phyloP scores from a whole-genome alignment of 2,329 filamentous ascomycete genomes.

The Cryphonectria japonica region DNA sequence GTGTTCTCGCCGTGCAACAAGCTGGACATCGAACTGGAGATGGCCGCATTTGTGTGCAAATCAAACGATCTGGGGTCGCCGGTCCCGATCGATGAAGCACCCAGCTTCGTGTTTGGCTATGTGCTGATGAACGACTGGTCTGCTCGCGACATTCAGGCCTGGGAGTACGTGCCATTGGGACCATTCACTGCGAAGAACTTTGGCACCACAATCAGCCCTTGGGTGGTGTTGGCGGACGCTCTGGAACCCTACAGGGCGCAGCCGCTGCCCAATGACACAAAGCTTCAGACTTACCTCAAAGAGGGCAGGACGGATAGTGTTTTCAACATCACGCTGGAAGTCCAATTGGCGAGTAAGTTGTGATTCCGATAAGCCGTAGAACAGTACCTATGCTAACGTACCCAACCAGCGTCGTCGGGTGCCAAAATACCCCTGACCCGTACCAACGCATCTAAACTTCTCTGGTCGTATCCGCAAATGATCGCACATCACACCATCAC shows the following conservation, averaged over 20 bases:
- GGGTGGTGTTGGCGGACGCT: slow-evolving; percentile 66
- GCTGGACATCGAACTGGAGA: slow-evolving; percentile 78
- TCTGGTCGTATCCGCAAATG: slow-evolving; percentile 86
- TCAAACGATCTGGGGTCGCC: slow-evolving; percentile 69
- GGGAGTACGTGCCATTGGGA: slow-evolving; percentile 65
- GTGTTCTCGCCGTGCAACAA: slow-evolving; percentile 63
- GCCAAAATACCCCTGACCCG: slow-evolving; percentile 35
- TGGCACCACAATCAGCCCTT: slow-evolving; percentile 63
- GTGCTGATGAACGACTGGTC: slow-evolving; percentile 69
- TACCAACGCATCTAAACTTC: slow-evolving; percentile 51
- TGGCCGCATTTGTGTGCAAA: slow-evolving; percentile 76
- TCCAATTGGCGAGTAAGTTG: slow-evolving; percentile 45
- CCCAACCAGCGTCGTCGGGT: slow-evolving; percentile 26
- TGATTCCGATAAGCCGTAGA: too few relatives aligned
- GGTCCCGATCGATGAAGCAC: slow-evolving; percentile 68
- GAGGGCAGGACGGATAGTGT: slow-evolving; percentile 53
- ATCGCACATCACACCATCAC: slow-evolving; percentile 74
- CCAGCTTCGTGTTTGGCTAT: slow-evolving; percentile 72
- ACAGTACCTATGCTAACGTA: too few relatives aligned
- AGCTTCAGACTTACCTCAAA: slow-evolving; percentile 51
- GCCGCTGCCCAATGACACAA: slow-evolving; percentile 40
- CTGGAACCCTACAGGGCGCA: slow-evolving; percentile 42
- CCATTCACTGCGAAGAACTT: slow-evolving; percentile 67
- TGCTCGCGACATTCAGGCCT: slow-evolving; percentile 63
- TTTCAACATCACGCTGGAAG: slow-evolving; percentile 44